Percentiles rank a stretch among this genome's conserved stretches.
Evolutionary conservation across 495 filamentous ascomycete species (phyloP).

Genomic region (Penicillium ochrochloron): DNA sequence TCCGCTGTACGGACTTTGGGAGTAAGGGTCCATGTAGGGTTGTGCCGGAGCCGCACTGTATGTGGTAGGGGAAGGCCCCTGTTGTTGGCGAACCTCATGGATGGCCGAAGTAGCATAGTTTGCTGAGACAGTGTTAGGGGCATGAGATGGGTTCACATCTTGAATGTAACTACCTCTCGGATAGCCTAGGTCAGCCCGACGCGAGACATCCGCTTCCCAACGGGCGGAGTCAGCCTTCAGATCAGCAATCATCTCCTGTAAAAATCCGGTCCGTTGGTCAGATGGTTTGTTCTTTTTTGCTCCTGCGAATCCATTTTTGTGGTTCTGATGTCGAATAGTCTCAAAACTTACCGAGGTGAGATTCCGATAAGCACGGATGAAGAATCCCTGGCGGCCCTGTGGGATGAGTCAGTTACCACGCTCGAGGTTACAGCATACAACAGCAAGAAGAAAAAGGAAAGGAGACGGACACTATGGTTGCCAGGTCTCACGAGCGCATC

Average conservation of each 20-base stretch:
- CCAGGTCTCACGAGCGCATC: constrained; percentile 90
- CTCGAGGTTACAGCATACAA: constrained; percentile 10
- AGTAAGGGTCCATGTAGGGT: constrained; percentile 44
- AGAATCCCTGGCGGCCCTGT: constrained; percentile 75
- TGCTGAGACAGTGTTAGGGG: constrained; percentile 42
- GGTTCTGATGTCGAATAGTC: constrained; percentile 7
- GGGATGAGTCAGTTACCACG: constrained; percentile 39
- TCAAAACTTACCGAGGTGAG: constrained; percentile 75
- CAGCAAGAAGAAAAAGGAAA: constrained; percentile 14
- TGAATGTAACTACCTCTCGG: constrained; percentile 53
- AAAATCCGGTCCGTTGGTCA: constrained; percentile 23
- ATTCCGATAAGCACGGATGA: constrained; percentile 86
- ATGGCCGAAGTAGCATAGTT: constrained; percentile 42
- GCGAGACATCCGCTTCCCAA: constrained; percentile 74
- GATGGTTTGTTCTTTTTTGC: constrained; percentile 22
- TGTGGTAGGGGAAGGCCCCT: constrained; percentile 44
- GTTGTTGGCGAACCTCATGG: constrained; percentile 45
- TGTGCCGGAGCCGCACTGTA: constrained; percentile 45
- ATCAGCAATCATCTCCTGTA: constrained; percentile 86
- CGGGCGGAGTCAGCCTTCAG: constrained; percentile 79
- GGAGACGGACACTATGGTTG: constrained; percentile 71
- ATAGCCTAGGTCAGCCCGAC: constrained; percentile 53
- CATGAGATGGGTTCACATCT: constrained; percentile 45
- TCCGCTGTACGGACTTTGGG: constrained; percentile 41
- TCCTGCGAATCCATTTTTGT: constrained; percentile 6